A percentile compares a stretch with the other conserved stretches of the same genome.
phyloP scores from a whole-genome alignment of 2,329 filamentous ascomycete species.

The Colletotrichum orbiculare region DNA sequence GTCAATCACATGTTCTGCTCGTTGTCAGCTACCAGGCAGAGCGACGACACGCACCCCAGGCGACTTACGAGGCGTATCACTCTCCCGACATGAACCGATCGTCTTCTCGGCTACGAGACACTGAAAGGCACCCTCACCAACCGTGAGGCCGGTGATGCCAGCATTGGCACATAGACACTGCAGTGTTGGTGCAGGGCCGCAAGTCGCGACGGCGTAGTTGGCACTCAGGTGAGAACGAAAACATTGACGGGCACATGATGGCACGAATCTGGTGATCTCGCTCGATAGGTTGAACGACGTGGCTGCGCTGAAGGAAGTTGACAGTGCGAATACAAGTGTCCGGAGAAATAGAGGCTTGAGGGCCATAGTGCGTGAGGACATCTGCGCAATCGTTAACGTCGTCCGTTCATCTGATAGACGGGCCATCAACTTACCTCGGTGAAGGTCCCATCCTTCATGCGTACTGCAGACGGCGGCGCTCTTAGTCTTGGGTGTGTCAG shows the following conservation, averaged over 20 bases:
- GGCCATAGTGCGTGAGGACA: constrained; percentile 58
- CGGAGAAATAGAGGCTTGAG: constrained; percentile 46
- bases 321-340: constrained; percentile 45
- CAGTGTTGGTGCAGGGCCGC: constrained; percentile 63
- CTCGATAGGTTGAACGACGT: constrained; percentile 46
- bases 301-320: constrained; percentile 41
- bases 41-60: too few relatives aligned
- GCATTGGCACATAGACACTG: constrained; percentile 72
- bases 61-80: constrained; percentile 53
- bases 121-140: constrained; percentile 77
- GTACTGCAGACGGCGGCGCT: constrained; percentile 14
- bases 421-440: constrained; percentile 24
- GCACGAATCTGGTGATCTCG: constrained; percentile 59
- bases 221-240: constrained; percentile 70
- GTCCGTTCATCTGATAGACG: not conserved
- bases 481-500: too few relatives aligned
- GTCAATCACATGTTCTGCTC: constrained; percentile 54
- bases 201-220: constrained; percentile 65
- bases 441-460: constrained; percentile 39
- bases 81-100: constrained; percentile 62
- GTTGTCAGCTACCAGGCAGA: not conserved
- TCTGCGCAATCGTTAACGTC: constrained; percentile 43
- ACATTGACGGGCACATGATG: constrained; percentile 70
- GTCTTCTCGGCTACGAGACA: constrained; percentile 69
- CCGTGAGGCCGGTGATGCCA: constrained; percentile 71